A percentile compares a stretch with the other conserved stretches of the same genome.
Evolutionary conservation across 2,329 filamentous ascomycete species (phyloP).

Genomic region (Nigrospora osmanthi): DNA sequence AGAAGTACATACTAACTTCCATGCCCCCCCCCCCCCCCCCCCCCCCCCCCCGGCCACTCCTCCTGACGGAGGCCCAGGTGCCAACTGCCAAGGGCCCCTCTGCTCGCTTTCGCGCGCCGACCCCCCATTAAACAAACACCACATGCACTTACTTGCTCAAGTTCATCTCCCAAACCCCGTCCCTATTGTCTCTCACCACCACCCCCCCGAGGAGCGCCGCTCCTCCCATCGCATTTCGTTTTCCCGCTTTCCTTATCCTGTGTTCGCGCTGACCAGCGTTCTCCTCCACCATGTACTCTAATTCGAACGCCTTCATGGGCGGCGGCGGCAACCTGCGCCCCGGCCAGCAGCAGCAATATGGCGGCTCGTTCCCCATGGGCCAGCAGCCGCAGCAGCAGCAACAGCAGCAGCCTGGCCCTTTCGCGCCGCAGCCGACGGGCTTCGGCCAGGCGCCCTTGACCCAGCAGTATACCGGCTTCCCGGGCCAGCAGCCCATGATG

Average conservation of each 20-base stretch:
- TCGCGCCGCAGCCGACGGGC: conserved; percentile 53
- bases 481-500: conserved; percentile 29
- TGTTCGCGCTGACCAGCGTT: background rate
- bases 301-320: conserved; percentile 78
- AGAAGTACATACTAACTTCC: no score
- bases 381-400: conserved; percentile 33
- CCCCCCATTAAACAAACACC: no score
- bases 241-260: background rate
- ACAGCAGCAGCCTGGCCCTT: conserved; percentile 44
- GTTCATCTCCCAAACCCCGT: no score
- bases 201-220: background rate
- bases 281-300: conserved; percentile 67
- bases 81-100: no score
- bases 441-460: conserved; percentile 48
- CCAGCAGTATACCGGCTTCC: conserved; percentile 55
- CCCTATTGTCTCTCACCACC: no score
- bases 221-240: background rate
- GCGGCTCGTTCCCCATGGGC: conserved; percentile 36
- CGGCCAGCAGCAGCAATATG: conserved; percentile 52
- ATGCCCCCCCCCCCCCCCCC: no score
- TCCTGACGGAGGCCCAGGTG: no score
- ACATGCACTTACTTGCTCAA: no score
- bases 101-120: no score
- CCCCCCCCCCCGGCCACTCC: no score
- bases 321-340: conserved; percentile 69